Evolutionary conservation across 768 basidiomycete genomes (phyloP), one percentile per base, ranked within the genome.

Genomic region (Amylocystis lapponica): DNA sequence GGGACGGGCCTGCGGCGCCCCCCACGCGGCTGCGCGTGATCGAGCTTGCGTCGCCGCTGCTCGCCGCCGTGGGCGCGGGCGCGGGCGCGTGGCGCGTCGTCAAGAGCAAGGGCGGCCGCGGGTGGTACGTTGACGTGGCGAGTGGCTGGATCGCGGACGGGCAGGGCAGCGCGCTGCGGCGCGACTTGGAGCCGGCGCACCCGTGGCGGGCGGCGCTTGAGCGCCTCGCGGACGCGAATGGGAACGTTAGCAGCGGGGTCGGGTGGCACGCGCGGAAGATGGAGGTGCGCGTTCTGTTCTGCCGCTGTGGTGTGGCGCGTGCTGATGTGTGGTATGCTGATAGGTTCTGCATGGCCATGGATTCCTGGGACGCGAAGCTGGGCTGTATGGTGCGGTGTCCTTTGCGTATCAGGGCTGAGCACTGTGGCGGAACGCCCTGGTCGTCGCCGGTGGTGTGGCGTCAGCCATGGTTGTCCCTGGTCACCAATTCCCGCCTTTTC

Each of bases 251-350:
- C 59, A 89, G 85, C 55, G 86, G 85, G 3, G 78, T 95, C 5
- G 95, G 95, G 1, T 98, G 94, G 93, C 92, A 96, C 65, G 82
- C 88, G 17, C 69, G 94, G 45, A 99, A 99, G 68, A 92, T 96
- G 89, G 93, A 96, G 78, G 88, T 90, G 54, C 44, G 83, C 66
- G n/a, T 29, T n/a, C 20, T 48, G 36, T 25, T 32, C 14, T 48
- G 5, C 37, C 16, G 14, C 46, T 26, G 16, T 42, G 19, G 21
- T 19, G 9, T 26, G 21, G 20, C 45, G 21, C 20, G 11, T 14
- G 23, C 26, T 16, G 1, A 5, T 20, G 20, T 32, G n/a, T n/a
- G 35, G 23, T 20, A 46, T 27, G 22, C 45, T 49, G 23, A 47
- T 45, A 88, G 86, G 72, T 97, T 19, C 62, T 99, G 45, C 84